Percentiles rank a stretch among this genome's conserved stretches.
These are phyloP conservation scores for Fonsecaea multimorphosa DNA, from an alignment of 2,329 filamentous ascomycete species.

Conservation along the genomic window DNA sequence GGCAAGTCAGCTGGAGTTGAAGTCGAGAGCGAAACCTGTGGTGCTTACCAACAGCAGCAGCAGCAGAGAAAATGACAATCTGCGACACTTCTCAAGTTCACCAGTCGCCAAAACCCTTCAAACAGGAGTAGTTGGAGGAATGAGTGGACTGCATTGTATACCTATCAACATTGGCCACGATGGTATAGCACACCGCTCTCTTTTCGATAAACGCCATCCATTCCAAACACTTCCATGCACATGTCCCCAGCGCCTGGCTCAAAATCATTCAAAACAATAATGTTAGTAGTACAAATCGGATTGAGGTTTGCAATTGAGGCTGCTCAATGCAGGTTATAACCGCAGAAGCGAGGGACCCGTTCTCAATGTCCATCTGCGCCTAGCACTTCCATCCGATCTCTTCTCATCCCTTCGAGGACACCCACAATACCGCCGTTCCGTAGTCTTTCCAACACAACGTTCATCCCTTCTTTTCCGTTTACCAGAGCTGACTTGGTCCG, in stretches of 20 bases:
- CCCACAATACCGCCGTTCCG: constrained; percentile 69
- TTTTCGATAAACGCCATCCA: background rate
- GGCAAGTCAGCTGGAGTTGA: background rate
- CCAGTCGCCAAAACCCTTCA: background rate
- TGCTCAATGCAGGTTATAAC: constrained; percentile 26
- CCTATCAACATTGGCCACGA: constrained; percentile 8
- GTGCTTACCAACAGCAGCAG: background rate
- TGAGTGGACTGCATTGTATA: constrained; percentile 6
- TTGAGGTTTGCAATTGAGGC: constrained; percentile 21
- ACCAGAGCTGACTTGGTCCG: constrained; percentile 65
- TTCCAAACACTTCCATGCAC: background rate
- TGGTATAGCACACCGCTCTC: constrained; percentile 11
- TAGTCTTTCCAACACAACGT: constrained; percentile 67
- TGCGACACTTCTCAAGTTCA: background rate
- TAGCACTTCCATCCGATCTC: constrained; percentile 58
- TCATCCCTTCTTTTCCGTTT: constrained; percentile 71
- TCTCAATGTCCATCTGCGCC: constrained; percentile 50
- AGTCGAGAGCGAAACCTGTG: background rate
- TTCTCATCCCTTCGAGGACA: constrained; percentile 73
- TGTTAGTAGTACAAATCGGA: constrained; percentile 29
- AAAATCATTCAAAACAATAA: constrained; percentile 22
- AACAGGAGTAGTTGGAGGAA: background rate
- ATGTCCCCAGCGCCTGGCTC: constrained; percentile 35
- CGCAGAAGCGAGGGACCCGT: constrained; percentile 35
- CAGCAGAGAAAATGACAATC: background rate